Evolutionary conservation across 2,329 filamentous ascomycete species (phyloP).

Genomic region (Paracamarosporium sp.): DNA sequence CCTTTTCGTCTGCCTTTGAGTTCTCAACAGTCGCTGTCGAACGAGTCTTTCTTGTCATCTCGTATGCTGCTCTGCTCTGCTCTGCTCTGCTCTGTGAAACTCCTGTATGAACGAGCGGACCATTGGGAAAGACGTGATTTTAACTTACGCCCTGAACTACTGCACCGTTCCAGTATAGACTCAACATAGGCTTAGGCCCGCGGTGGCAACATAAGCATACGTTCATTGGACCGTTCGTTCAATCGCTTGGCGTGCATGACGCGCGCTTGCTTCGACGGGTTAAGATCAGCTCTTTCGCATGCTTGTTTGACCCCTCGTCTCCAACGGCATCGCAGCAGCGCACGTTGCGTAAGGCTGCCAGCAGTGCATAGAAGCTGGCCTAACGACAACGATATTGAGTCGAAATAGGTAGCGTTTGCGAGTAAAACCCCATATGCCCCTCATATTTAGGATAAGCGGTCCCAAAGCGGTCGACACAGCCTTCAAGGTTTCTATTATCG

Average conservation of each 20-base stretch:
- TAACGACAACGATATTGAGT: background rate
- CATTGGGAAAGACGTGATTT: slow-evolving; percentile 2
- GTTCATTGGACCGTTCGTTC: slow-evolving; percentile 10
- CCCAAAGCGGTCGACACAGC: background rate
- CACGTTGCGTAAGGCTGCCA: slow-evolving; percentile 1
- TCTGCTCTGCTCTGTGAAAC: background rate
- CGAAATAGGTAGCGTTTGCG: background rate
- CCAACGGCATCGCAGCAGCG: background rate
- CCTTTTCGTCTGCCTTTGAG: background rate
- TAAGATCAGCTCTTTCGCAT: background rate
- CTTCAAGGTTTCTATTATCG: background rate
- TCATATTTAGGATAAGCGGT: too few relatives aligned
- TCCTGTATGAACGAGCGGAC: slow-evolving; percentile 10
- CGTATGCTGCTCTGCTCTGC: background rate
- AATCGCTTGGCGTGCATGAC: slow-evolving; percentile 6
- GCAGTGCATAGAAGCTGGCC: background rate
- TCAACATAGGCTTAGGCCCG: background rate
- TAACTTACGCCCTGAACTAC: slow-evolving; percentile 1
- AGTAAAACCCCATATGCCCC: too few relatives aligned
- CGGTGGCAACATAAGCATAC: background rate
- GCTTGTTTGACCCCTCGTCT: background rate
- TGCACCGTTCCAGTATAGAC: background rate
- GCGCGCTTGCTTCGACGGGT: background rate
- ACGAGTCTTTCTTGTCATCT: slow-evolving; percentile 6
- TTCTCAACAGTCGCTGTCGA: background rate